These are phyloP conservation scores for Populus hybrid DNA, from an alignment of 441 rosid genomes.

Conservation along the genomic window DNA sequence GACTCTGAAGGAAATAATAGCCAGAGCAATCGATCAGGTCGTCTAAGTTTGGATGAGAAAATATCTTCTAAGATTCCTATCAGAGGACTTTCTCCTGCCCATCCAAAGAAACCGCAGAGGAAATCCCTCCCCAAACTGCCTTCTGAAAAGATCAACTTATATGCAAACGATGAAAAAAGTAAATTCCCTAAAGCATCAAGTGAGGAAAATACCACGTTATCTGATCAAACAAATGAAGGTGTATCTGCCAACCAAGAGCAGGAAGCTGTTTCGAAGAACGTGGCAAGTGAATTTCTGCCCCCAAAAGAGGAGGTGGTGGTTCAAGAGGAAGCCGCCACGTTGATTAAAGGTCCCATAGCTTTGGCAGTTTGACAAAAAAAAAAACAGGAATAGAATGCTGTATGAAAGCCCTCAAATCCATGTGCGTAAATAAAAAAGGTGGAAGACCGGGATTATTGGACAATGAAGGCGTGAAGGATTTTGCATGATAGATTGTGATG, in stretches of 20 bases:
- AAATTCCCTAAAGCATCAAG: conserved; percentile 31
- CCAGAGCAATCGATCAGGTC: conserved; percentile 33
- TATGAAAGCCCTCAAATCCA: conserved; percentile 21
- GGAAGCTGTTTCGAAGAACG: conserved; percentile 23
- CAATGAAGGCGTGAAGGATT: conserved; percentile 30
- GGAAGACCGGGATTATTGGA: conserved; percentile 28
- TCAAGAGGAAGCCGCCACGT: conserved; percentile 28
- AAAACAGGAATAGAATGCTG: conserved; percentile 18
- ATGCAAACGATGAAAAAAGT: conserved; percentile 26
- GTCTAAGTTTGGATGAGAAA: conserved; percentile 76
- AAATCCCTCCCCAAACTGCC: conserved; percentile 92
- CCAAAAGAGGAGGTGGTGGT: conserved; percentile 15
- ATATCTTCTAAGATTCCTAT: conserved; percentile 31
- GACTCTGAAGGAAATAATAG: conserved; percentile 52
- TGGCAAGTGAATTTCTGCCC: conserved; percentile 25
- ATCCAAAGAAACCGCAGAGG: conserved; percentile 58
- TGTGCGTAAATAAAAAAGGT: conserved; percentile 31
- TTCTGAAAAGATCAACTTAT: conserved; percentile 60
- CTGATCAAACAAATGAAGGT: conserved; percentile 26
- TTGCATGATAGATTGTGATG: conserved; percentile 34
- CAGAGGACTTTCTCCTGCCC: conserved; percentile 48
- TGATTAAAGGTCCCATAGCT: conserved; percentile 30
- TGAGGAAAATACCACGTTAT: conserved; percentile 28
- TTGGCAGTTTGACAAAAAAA: conserved; percentile 27
- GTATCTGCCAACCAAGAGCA: conserved; percentile 27